Percentiles rank a stretch among this genome's conserved stretches.
These are phyloP conservation scores for Yamagishiella unicocca DNA, from an alignment of 139 green algal species.

Conservation along the genomic window DNA sequence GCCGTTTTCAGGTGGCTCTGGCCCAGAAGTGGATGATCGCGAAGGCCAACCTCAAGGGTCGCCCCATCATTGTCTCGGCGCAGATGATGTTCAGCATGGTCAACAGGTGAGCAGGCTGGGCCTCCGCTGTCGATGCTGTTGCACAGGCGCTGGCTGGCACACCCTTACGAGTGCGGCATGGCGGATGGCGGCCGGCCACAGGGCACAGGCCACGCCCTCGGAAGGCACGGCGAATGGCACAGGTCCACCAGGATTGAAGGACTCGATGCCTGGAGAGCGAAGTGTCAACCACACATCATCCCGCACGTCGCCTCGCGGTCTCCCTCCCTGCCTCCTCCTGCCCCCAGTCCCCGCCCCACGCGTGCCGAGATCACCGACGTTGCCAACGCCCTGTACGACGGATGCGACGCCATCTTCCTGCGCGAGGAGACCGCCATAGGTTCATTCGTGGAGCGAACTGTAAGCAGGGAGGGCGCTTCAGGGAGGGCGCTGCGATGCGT, in stretches of 20 bases:
- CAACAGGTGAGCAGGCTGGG: slow-evolving; percentile 29
- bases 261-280: too few relatives aligned
- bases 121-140: not conserved
- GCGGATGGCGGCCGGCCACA: too few relatives aligned
- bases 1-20: slow-evolving; percentile 66
- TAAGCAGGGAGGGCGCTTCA: not conserved
- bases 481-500: too few relatives aligned
- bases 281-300: too few relatives aligned
- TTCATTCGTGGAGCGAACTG: slow-evolving; percentile 38
- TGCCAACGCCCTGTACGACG: slow-evolving; percentile 83
- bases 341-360: slow-evolving; percentile 62
- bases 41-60: slow-evolving; percentile 62
- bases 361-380: slow-evolving; percentile 88
- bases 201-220: too few relatives aligned
- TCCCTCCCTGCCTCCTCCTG: not conserved
- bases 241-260: too few relatives aligned
- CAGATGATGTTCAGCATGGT: slow-evolving; percentile 65
- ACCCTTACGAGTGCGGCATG: too few relatives aligned
- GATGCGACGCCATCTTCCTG: slow-evolving; percentile 72
- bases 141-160: too few relatives aligned
- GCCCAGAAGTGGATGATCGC: slow-evolving; percentile 69
- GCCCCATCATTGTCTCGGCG: slow-evolving; percentile 59
- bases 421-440: slow-evolving; percentile 63
- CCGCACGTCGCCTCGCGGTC: too few relatives aligned
- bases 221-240: too few relatives aligned